Evolutionary conservation across 345 rosid species (phyloP).

Genomic region (Toxicodendron radicans): DNA sequence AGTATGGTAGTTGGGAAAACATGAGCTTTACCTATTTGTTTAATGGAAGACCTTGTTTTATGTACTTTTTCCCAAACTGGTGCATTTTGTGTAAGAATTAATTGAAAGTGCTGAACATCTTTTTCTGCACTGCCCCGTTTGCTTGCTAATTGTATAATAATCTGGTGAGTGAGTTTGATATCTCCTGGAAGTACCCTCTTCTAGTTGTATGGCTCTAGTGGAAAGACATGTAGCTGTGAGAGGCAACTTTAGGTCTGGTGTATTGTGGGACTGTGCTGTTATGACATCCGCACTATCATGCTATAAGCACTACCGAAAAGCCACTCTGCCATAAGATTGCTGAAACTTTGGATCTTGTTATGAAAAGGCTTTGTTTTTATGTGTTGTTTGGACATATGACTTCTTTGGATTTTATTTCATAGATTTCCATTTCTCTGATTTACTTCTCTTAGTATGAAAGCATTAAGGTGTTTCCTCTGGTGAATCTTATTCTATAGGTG

Average conservation of each 20-base stretch:
- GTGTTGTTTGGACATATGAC: not conserved
- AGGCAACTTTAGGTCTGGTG: no score
- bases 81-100: no score
- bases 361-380: not conserved
- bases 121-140: no score
- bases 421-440: not conserved
- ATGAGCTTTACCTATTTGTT: not conserved
- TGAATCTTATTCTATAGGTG: not conserved
- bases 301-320: not conserved
- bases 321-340: not conserved
- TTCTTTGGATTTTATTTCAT: not conserved
- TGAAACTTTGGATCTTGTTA: not conserved
- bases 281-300: not conserved
- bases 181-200: no score
- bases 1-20: not conserved
- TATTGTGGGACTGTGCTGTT: no score
- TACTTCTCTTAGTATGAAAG: not conserved
- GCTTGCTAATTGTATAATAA: no score
- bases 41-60: no score
- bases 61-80: no score
- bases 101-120: no score
- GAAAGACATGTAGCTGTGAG: no score
- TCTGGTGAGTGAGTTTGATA: no score
- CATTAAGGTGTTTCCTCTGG: not conserved
- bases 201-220: no score